Evolutionary conservation across 2,329 filamentous ascomycete genomes (phyloP), one percentile per base, ranked within the genome.

Genomic region (Pestalotiopsis sp.): DNA sequence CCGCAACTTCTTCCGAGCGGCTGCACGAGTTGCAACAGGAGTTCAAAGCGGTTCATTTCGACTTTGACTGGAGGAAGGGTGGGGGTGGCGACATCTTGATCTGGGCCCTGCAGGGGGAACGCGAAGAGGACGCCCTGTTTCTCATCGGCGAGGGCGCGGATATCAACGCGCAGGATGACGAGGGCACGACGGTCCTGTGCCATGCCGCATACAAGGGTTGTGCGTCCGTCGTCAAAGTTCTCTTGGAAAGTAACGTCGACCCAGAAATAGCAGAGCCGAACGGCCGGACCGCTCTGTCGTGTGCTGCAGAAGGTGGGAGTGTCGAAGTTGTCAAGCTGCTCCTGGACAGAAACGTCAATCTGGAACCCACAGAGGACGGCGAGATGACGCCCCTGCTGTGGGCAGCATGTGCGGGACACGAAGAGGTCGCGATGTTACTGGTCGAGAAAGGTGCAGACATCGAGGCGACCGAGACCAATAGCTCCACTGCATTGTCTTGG

Each of bases 261-360:
- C 17, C 17, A 0, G 5, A 52, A 1, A 7, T 9, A 3, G 4
- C 13, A 2, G 45, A 52, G 5, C 0, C n/a, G 1, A 5, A 4
- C 45, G 45, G 17, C 3, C 45, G 45, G 17, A 52, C 45, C 3
- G 5, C 45, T 9, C 45, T 52, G 3, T 52, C 45, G 5, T 52
- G 20, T 52, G 45, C 45, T 7, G 45, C 45, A 1, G 45, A 52
- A n/a, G n/a, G 45, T 20, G 45, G 45, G 14, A 17, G n/a, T 1
- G 3, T n/a, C n/a, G 45, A 52, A 52, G 3, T 20, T 9, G n/a
- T 9, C 45, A 52, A 20, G 45, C 45, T 52, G 1, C 4, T 52
- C 14, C 5, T 52, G n/a, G 45, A 52, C 4, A 52, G 45, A 20
- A 9, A 52, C 11, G 45, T 52, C 45, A n/a, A 52, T n/a, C 20